A percentile compares a stretch with the other conserved stretches of the same genome.
phyloP scores from a whole-genome alignment of 2,329 filamentous ascomycete genomes.

The Cyphellophora attinorum region DNA sequence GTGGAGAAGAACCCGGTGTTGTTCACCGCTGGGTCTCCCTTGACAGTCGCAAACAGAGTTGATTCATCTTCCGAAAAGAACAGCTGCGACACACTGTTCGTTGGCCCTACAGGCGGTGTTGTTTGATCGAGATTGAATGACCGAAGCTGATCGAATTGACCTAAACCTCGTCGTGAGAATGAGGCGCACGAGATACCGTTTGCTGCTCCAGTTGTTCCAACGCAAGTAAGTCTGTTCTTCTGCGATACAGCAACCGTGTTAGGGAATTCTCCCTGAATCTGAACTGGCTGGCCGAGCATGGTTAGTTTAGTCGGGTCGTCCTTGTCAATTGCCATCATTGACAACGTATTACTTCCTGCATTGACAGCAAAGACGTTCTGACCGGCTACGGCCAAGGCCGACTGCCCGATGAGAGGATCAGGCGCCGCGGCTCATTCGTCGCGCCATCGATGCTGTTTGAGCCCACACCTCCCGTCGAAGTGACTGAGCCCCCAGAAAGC shows the following conservation, averaged over 20 bases:
- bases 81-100: constrained; percentile 50
- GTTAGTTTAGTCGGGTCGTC: constrained; percentile 22
- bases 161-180: constrained; percentile 23
- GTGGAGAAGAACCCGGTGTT: constrained; percentile 48
- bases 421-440: constrained; percentile 32
- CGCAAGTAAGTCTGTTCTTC: constrained; percentile 27
- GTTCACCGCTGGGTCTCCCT: constrained; percentile 47
- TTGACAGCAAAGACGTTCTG: constrained; percentile 24
- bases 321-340: constrained; percentile 26
- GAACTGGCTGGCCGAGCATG: constrained; percentile 24
- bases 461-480: constrained; percentile 40
- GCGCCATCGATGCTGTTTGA: constrained; percentile 29
- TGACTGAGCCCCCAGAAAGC: constrained; percentile 33
- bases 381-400: constrained; percentile 39
- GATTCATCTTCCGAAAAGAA: constrained; percentile 49
- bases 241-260: constrained; percentile 28
- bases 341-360: constrained; percentile 29
- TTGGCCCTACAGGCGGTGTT: constrained; percentile 49
- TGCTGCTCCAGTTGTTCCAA: constrained; percentile 25
- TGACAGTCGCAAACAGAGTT: constrained; percentile 48
- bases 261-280: constrained; percentile 28
- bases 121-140: constrained; percentile 43
- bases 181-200: constrained; percentile 28
- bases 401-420: constrained; percentile 45
- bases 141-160: constrained; percentile 24